Conservation (phyloP, 1,284 basidiomycete genomes). For the Polyporus tsugae region DNA sequence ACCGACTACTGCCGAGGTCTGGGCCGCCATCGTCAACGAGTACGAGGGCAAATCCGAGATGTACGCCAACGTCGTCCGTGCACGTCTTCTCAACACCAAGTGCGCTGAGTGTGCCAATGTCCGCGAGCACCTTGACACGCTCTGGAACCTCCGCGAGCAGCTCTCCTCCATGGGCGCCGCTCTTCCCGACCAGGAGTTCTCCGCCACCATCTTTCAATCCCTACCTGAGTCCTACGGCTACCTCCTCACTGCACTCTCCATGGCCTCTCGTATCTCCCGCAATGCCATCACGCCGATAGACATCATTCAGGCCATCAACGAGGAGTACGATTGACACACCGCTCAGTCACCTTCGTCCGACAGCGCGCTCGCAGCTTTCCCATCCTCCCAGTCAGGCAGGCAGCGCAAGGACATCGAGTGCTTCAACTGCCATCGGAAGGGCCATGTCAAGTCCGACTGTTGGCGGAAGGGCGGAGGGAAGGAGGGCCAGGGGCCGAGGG, state of each 20-base stretch:
- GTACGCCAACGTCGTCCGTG: conserved; percentile 18
- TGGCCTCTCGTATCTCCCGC: conserved; percentile 20
- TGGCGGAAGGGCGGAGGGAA: conserved; percentile 35
- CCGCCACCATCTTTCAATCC: conserved; percentile 37
- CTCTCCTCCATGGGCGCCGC: conserved; percentile 31
- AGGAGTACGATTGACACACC: conserved; percentile 34
- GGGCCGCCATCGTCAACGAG: conserved; percentile 17
- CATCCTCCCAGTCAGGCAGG: background rate
- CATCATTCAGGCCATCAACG: conserved; percentile 28
- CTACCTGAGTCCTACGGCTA: conserved; percentile 30
- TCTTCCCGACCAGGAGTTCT: conserved; percentile 35
- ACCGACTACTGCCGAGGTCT: conserved; percentile 12
- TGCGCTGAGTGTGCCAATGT: conserved; percentile 33
- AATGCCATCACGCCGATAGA: conserved; percentile 27
- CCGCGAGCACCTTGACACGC: conserved; percentile 34
- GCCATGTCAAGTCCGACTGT: conserved; percentile 37
- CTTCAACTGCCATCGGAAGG: conserved; percentile 38
- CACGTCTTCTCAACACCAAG: conserved; percentile 14
- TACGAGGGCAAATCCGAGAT: conserved; percentile 21
- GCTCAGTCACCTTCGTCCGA: conserved; percentile 12
- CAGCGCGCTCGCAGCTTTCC: conserved; percentile 17
- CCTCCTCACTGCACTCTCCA: conserved; percentile 24
- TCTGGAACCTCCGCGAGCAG: conserved; percentile 31
- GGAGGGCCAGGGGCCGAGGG: conserved; percentile 32
- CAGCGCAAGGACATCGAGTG: conserved; percentile 29